Base-by-base conservation (phyloP, 1,284 basidiomycete genomes). In the Heterobasidion annosum region DNA sequence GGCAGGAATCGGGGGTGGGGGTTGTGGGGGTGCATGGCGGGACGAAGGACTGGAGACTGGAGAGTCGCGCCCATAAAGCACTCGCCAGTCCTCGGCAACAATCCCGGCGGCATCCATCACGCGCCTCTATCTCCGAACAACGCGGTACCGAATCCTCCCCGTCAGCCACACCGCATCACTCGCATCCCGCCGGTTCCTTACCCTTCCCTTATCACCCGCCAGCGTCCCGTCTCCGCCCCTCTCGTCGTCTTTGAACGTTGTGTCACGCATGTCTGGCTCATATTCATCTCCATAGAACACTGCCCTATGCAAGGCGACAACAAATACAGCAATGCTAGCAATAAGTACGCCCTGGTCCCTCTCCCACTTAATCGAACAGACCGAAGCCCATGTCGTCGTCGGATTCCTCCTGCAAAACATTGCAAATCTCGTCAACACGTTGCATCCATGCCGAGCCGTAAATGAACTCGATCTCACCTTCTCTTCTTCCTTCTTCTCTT, bases 361-460 rank as follows among this genome's bases (percentile, higher is more conserved):
- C 25, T 4, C 3, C 25, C 60, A 68, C 63, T 82, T 86, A 94
- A 78, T 95, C 92, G 81, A 95, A 95, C 60, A 95, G 82, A 78
- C 92, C 92, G 75, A 95, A 95, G 78, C 92, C 88, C 88, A 91
- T 91, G 70, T 91, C 89, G 58, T 91, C 89, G 75, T 91, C 88
- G 56, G 88, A 90, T 69, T 91, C 89, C 72, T 91, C 88, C 85
- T 91, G 68, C 57, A 64, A 52, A 47, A 56, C 10, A 8, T 19
- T 63, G 52, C 45, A 10, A 19, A 67, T 61, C 32, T 57, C 52
- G 55, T 32, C 32, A 43, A 37, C 18, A 46, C 2, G 15, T 18
- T 25, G 18, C 15, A 48, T 19, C 15, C 47, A 48, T 15, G 16
- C 15, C 18, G 8, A 15, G 18, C 47, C 10, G 37, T 16, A 35